Conservation (phyloP, 106 monocot species). For the Apostasia ramifera region DNA sequence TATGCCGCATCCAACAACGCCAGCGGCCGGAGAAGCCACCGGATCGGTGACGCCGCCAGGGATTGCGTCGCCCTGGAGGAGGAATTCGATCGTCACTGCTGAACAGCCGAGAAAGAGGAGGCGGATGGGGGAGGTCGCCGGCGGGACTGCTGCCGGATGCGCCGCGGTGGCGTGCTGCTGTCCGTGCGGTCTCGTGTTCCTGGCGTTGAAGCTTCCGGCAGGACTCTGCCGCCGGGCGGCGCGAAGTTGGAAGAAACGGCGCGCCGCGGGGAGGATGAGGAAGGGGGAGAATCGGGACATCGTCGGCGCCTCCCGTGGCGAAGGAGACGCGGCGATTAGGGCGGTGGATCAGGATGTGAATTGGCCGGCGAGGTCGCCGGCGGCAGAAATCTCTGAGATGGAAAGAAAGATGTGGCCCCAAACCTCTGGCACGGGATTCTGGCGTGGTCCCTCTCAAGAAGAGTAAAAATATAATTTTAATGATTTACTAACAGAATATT, state of each 20-base stretch:
- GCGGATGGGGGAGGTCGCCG: slow-evolving; percentile 28
- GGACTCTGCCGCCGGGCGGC: slow-evolving; percentile 22
- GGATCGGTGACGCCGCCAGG: too few relatives aligned
- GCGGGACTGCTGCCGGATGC: slow-evolving; percentile 38
- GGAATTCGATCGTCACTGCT: slow-evolving; percentile 11
- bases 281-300: neutral
- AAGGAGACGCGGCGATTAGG: too few relatives aligned
- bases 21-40: too few relatives aligned
- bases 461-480: too few relatives aligned
- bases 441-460: slow-evolving; percentile 41
- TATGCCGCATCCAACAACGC: too few relatives aligned
- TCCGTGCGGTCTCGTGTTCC: slow-evolving; percentile 25
- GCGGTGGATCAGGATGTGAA: neutral
- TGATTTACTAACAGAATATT: too few relatives aligned
- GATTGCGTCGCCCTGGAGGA: neutral
- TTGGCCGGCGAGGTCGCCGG: slow-evolving; percentile 17
- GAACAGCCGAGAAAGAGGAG: neutral
- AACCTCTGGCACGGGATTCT: slow-evolving; percentile 40
- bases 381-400: slow-evolving; percentile 21
- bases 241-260: neutral
- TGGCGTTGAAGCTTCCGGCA: slow-evolving; percentile 21
- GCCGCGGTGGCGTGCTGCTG: slow-evolving; percentile 41
- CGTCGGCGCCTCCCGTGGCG: neutral
- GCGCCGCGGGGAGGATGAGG: neutral
- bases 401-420: slow-evolving; percentile 35